These are phyloP conservation scores for Cyclotella choctawhatcheeana DNA, from an alignment of 108 stramenopile genomes.

Conservation along the genomic window DNA sequence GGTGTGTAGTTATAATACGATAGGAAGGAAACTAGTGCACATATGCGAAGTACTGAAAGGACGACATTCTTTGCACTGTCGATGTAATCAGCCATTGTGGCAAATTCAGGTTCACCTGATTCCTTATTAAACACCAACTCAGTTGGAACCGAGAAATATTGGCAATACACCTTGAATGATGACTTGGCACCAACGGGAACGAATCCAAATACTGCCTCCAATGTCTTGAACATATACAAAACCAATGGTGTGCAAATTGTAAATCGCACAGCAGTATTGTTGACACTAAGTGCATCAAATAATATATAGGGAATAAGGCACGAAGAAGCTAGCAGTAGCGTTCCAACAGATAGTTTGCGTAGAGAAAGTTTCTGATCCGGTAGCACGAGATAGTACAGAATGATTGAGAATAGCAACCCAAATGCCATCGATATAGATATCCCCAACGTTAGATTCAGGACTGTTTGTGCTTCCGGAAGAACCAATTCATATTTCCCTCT, in stretches of 20 bases:
- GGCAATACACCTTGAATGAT: conserved; percentile 13
- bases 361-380: conserved; percentile 2
- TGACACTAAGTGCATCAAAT: conserved; percentile 1
- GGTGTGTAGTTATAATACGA: conserved; percentile 33
- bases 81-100: conserved; percentile 15
- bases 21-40: conserved; percentile 21
- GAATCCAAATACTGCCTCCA: conserved; percentile 33
- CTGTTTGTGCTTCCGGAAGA: conserved; percentile 12
- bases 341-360: conserved; percentile 21
- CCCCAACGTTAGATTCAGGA: neutral
- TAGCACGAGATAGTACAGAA: conserved; percentile 18
- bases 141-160: conserved; percentile 27
- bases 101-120: conserved; percentile 1
- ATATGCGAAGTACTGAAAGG: neutral
- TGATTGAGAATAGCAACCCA: conserved; percentile 16
- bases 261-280: conserved; percentile 42
- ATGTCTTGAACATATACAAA: conserved; percentile 26
- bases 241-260: conserved; percentile 32
- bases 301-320: conserved; percentile 10
- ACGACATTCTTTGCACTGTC: neutral
- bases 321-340: conserved; percentile 8
- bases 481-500: conserved; percentile 19
- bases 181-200: conserved; percentile 16
- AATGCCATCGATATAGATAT: conserved; percentile 3
- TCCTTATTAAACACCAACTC: conserved; percentile 26